A percentile compares a stretch with the other conserved stretches of the same genome.
Evolutionary conservation across 352 stramenopile species (phyloP).

Genomic region (Phytopythium kandeliae): DNA sequence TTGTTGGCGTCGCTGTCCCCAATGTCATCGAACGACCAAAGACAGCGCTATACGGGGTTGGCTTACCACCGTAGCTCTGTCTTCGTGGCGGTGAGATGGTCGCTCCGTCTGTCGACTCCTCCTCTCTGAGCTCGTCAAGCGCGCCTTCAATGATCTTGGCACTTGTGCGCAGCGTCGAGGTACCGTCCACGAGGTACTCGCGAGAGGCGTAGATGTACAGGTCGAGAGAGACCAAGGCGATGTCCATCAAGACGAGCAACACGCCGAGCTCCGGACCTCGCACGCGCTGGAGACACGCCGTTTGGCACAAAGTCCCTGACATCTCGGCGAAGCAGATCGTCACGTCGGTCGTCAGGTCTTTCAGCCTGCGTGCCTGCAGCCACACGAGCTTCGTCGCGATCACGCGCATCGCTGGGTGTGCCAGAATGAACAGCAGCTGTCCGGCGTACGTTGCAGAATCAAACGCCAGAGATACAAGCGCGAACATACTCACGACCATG

Average conservation of each 20-base stretch:
- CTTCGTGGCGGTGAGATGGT: too few species aligned
- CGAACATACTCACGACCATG: slow-evolving; percentile 13
- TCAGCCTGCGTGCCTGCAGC: slow-evolving; percentile 23
- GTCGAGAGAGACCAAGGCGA: slow-evolving; percentile 16
- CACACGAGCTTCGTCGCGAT: slow-evolving; percentile 20
- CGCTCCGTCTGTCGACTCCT: background rate
- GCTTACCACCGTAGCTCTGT: background rate
- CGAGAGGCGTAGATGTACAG: slow-evolving; percentile 15
- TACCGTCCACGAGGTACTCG: slow-evolving; percentile 19
- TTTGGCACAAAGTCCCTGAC: slow-evolving; percentile 22
- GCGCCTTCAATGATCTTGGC: slow-evolving; percentile 25
- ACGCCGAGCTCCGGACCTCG: slow-evolving; percentile 6
- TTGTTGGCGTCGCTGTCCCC: background rate
- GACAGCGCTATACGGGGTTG: too few species aligned
- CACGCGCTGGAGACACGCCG: slow-evolving; percentile 20
- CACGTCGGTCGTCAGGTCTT: slow-evolving; percentile 35
- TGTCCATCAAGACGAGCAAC: slow-evolving; percentile 19
- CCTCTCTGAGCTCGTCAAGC: background rate
- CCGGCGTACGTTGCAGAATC: slow-evolving; percentile 9
- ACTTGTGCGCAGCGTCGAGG: slow-evolving; percentile 19
- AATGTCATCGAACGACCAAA: too few species aligned
- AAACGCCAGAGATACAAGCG: slow-evolving; percentile 21
- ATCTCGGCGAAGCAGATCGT: slow-evolving; percentile 39
- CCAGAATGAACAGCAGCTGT: slow-evolving; percentile 19
- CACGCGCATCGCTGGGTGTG: slow-evolving; percentile 18